Percentiles rank a stretch among this genome's conserved stretches.
These are phyloP conservation scores for Pelargonium myrrhifolium DNA, from an alignment of 441 rosid genomes.

Conservation along the genomic window DNA sequence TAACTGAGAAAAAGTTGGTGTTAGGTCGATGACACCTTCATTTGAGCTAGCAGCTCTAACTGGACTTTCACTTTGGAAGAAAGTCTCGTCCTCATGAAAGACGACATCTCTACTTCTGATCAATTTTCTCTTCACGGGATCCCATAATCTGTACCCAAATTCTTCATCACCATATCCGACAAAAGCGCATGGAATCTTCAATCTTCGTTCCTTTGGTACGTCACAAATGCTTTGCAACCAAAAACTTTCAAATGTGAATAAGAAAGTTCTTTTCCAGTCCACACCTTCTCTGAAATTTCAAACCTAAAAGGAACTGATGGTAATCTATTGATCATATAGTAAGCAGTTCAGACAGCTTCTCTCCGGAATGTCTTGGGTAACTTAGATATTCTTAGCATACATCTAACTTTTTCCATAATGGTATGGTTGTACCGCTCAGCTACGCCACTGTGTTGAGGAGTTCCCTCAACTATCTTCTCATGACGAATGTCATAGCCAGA, in stretches of 20 bases:
- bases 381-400: background rate
- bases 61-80: too few species aligned
- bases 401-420: background rate
- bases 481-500: too few species aligned
- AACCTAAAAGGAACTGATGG: background rate
- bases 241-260: background rate
- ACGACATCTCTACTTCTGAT: too few species aligned
- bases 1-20: too few species aligned
- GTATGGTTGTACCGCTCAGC: background rate
- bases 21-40: too few species aligned
- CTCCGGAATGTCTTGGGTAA: background rate
- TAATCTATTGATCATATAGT: background rate
- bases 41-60: too few species aligned
- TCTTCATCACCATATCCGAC: conserved; percentile 5
- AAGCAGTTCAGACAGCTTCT: background rate
- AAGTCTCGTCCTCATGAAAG: too few species aligned
- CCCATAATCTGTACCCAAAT: too few species aligned
- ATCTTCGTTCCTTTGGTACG: conserved; percentile 1
- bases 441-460: too few species aligned
- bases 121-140: too few species aligned
- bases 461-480: too few species aligned
- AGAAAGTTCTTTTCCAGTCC: background rate
- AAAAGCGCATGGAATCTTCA: conserved; percentile 1
- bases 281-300: background rate
- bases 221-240: conserved; percentile 1